phyloP scores from a whole-genome alignment of 257 asterid genomes.

The Fraxinus anomala region DNA sequence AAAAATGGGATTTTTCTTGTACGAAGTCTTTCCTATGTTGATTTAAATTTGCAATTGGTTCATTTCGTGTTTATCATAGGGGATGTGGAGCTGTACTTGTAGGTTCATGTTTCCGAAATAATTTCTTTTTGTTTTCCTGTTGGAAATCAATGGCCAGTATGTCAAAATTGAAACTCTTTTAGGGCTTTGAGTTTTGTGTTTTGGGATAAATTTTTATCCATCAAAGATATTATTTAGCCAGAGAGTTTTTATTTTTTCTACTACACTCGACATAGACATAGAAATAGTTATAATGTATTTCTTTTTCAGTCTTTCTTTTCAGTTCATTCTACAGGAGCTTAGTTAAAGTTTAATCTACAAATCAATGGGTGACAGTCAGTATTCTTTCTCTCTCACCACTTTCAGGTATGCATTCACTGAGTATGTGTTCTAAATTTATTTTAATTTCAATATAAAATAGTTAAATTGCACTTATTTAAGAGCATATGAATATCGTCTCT shows the following conservation, averaged over 20 bases:
- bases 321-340: constrained; percentile 19
- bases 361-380: constrained; percentile 97
- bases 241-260: neutral
- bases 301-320: constrained; percentile 1
- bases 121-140: neutral
- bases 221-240: no score
- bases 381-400: constrained; percentile 97
- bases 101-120: neutral
- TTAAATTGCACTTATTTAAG: neutral
- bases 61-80: neutral
- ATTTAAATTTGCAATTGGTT: neutral
- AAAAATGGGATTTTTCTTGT: neutral
- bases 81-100: neutral
- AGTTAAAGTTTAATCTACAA: constrained; percentile 23
- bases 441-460: neutral
- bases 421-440: neutral
- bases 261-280: neutral
- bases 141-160: neutral
- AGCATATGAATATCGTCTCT: neutral
- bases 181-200: constrained; percentile 5
- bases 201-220: neutral
- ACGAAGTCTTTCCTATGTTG: neutral
- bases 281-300: neutral
- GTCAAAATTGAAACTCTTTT: neutral
- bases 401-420: constrained; percentile 63